A percentile compares a stretch with the other conserved stretches of the same genome.
Conservation (phyloP, 2,329 filamentous ascomycete species). For the Herpotrichia juniperi region DNA sequence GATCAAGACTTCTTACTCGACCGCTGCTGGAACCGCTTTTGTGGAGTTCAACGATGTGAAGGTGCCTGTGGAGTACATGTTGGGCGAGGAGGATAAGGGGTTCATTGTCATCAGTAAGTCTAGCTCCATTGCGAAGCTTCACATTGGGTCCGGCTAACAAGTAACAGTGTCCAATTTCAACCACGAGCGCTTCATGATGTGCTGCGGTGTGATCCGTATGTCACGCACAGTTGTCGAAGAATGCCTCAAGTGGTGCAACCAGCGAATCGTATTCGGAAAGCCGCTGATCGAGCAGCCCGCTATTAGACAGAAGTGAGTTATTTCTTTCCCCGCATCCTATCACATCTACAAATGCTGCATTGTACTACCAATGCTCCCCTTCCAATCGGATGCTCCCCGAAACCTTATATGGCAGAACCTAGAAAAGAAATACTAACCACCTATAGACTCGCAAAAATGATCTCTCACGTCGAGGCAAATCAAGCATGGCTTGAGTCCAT, state of each 20-base stretch:
- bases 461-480: slow-evolving; percentile 78
- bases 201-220: slow-evolving; percentile 67
- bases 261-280: slow-evolving; percentile 84
- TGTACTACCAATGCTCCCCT: not conserved
- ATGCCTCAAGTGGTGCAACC: slow-evolving; percentile 86
- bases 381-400: not conserved
- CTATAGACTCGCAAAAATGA: slow-evolving; percentile 79
- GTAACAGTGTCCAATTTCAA: slow-evolving; percentile 77
- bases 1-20: slow-evolving; percentile 83
- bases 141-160: not conserved
- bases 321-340: not conserved
- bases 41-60: slow-evolving; percentile 87
- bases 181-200: slow-evolving; percentile 82
- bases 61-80: slow-evolving; percentile 77
- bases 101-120: slow-evolving; percentile 72
- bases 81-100: slow-evolving; percentile 85
- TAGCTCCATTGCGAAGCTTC: not conserved
- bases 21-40: slow-evolving; percentile 77
- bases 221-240: slow-evolving; percentile 77
- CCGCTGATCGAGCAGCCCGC: slow-evolving; percentile 82
- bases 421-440: slow-evolving; percentile 4
- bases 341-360: not conserved
- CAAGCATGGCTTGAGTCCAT: slow-evolving; percentile 86
- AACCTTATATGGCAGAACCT: not conserved
- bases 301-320: slow-evolving; percentile 73